These are phyloP conservation scores for Pseudoperonospora humuli DNA, from an alignment of 352 stramenopile genomes.

Conservation along the genomic window DNA sequence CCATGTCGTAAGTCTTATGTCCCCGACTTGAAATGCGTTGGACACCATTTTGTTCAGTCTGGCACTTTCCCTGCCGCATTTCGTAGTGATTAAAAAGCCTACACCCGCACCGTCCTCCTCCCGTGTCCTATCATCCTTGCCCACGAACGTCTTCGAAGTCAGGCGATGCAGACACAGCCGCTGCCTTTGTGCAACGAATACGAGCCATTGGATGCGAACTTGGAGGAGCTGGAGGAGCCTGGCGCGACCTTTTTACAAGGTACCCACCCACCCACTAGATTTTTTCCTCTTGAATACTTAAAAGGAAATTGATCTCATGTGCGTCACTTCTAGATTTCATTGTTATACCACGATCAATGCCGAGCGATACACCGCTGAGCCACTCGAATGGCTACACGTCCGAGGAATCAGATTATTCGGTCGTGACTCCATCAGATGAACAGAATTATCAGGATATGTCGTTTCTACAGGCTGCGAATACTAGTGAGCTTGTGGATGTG, in stretches of 20 bases:
- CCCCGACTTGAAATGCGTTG: too few relatives aligned
- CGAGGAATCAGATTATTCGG: slow-evolving; percentile 78
- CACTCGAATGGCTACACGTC: slow-evolving; percentile 74
- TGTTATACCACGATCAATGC: slow-evolving; percentile 15
- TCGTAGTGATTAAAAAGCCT: too few relatives aligned
- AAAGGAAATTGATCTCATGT: too few relatives aligned
- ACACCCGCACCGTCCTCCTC: too few relatives aligned
- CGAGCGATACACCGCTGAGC: slow-evolving; percentile 47
- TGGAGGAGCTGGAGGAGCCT: slow-evolving; percentile 66
- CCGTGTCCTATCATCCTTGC: neutral
- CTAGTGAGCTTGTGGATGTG: slow-evolving; percentile 52
- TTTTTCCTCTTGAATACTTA: slow-evolving; percentile 5
- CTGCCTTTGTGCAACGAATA: slow-evolving; percentile 54
- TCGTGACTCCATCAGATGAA: slow-evolving; percentile 53
- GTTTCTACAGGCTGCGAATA: slow-evolving; percentile 51
- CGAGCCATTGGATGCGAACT: slow-evolving; percentile 58
- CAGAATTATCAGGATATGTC: slow-evolving; percentile 74
- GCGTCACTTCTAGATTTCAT: slow-evolving; percentile 43
- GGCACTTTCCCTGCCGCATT: too few relatives aligned
- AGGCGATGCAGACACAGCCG: slow-evolving; percentile 44
- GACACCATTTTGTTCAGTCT: too few relatives aligned
- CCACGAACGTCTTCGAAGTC: neutral
- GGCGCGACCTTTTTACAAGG: slow-evolving; percentile 61
- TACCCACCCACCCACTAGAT: slow-evolving; percentile 1
- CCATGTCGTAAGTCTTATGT: too few relatives aligned